phyloP scores from a whole-genome alignment of 805 yeast species.

The Sugiyamaella lignohabitans region DNA sequence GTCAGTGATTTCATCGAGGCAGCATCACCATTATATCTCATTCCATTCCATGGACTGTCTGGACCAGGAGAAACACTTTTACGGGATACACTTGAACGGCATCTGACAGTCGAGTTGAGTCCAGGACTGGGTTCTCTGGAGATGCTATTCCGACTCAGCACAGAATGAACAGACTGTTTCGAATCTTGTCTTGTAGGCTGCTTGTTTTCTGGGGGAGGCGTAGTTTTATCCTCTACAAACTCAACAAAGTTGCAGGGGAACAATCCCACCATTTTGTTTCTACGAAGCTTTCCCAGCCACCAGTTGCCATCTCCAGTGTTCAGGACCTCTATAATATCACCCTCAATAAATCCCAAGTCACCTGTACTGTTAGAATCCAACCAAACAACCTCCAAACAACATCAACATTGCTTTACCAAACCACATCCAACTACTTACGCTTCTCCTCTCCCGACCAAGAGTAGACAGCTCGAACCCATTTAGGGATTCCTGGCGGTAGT shows the following conservation, averaged over 20 bases:
- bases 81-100: background rate
- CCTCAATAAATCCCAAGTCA: constrained; percentile 90
- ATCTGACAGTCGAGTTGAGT: background rate
- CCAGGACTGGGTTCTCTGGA: background rate
- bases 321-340: constrained; percentile 81
- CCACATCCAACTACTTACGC: constrained; percentile 32
- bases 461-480: constrained; percentile 71
- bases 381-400: background rate
- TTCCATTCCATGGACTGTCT: constrained; percentile 1
- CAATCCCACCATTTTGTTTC: constrained; percentile 77
- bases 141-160: background rate
- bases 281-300: constrained; percentile 78
- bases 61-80: constrained; percentile 2
- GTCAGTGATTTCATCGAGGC: background rate
- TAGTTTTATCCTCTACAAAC: constrained; percentile 22
- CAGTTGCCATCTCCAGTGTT: constrained; percentile 79
- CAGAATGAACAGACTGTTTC: no score
- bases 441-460: constrained; percentile 93
- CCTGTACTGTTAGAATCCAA: constrained; percentile 13
- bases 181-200: background rate
- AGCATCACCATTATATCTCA: background rate
- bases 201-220: background rate
- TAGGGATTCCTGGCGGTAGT: constrained; percentile 39
- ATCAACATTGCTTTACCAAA: background rate
- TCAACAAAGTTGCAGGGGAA: constrained; percentile 87